Conservation (phyloP, 1,284 basidiomycete genomes). For the Xerocomus amazonicus region DNA sequence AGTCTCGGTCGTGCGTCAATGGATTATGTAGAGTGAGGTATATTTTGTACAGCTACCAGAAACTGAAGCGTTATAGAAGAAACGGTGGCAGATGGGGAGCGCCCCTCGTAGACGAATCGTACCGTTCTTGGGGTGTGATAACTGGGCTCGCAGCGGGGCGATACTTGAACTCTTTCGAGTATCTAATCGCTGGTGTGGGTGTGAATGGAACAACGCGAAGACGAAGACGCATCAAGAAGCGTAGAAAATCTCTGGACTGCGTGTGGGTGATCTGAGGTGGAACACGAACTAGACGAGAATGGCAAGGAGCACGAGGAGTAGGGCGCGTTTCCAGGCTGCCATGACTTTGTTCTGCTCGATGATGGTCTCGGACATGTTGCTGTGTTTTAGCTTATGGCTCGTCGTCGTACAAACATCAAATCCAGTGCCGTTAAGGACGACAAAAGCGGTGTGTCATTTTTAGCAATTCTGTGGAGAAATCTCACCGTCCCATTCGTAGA, state of each 20-base stretch:
- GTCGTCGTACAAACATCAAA: neutral
- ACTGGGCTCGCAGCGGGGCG: constrained; percentile 55
- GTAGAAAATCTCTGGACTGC: constrained; percentile 30
- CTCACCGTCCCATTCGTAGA: constrained; percentile 14
- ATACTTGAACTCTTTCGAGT: constrained; percentile 51
- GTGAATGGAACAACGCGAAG: too few species aligned
- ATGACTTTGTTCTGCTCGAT: too few species aligned
- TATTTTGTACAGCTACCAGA: too few species aligned
- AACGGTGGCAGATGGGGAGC: constrained; percentile 21
- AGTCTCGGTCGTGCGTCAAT: constrained; percentile 25
- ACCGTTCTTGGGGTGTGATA: constrained; percentile 48
- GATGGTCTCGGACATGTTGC: too few species aligned
- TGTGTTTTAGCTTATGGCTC: neutral
- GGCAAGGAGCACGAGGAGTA: constrained; percentile 27
- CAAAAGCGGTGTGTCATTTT: constrained; percentile 6
- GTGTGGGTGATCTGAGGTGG: constrained; percentile 22
- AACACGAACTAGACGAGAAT: constrained; percentile 45
- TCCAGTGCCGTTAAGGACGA: neutral
- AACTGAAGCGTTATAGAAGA: too few species aligned
- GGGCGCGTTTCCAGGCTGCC: neutral
- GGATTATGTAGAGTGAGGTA: constrained; percentile 17
- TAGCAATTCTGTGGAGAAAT: neutral
- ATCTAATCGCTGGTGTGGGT: constrained; percentile 31
- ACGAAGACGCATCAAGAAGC: constrained; percentile 32
- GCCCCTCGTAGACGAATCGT: constrained; percentile 43